Percentiles rank a stretch among this genome's conserved stretches.
These are phyloP conservation scores for Alopecurus myosuroides DNA, from an alignment of 176 grass and related monocot species.

Conservation along the genomic window DNA sequence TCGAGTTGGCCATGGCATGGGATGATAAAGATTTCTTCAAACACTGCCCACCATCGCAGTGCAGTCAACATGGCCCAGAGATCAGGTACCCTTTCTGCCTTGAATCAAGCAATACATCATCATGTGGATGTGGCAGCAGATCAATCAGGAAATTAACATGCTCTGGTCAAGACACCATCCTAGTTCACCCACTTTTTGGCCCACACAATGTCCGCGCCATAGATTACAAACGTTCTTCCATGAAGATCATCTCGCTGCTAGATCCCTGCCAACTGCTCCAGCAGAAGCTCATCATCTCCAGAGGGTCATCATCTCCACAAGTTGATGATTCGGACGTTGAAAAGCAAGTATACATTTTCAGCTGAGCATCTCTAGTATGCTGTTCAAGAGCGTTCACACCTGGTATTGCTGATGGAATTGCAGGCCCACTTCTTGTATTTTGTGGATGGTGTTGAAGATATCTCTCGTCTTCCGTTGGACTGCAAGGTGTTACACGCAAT, in stretches of 20 bases:
- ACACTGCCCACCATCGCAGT: background rate
- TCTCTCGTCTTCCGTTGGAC: slow-evolving; percentile 22
- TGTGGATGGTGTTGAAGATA: background rate
- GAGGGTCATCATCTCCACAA: background rate
- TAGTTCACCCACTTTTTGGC: slow-evolving; percentile 13
- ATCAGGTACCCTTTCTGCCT: slow-evolving; percentile 1
- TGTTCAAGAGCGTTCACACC: slow-evolving; percentile 28
- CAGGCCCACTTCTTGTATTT: slow-evolving; percentile 26
- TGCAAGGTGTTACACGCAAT: too few relatives aligned
- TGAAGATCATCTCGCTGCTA: background rate
- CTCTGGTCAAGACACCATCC: slow-evolving; percentile 30
- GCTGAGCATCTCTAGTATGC: too few relatives aligned
- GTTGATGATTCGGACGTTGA: too few relatives aligned
- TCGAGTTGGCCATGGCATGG: background rate
- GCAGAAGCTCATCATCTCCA: background rate
- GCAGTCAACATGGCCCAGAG: background rate
- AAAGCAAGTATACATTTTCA: too few relatives aligned
- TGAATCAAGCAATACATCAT: background rate
- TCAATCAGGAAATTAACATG: slow-evolving; percentile 22
- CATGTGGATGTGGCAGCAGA: background rate
- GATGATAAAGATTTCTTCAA: slow-evolving; percentile 23
- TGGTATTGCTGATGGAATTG: slow-evolving; percentile 25
- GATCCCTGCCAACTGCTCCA: background rate
- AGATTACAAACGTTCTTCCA: background rate
- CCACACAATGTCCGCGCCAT: background rate